Evolutionary conservation across 768 basidiomycete genomes (phyloP), one percentile per base, ranked within the genome.

Genomic region (Tricholoma saponaceum): DNA sequence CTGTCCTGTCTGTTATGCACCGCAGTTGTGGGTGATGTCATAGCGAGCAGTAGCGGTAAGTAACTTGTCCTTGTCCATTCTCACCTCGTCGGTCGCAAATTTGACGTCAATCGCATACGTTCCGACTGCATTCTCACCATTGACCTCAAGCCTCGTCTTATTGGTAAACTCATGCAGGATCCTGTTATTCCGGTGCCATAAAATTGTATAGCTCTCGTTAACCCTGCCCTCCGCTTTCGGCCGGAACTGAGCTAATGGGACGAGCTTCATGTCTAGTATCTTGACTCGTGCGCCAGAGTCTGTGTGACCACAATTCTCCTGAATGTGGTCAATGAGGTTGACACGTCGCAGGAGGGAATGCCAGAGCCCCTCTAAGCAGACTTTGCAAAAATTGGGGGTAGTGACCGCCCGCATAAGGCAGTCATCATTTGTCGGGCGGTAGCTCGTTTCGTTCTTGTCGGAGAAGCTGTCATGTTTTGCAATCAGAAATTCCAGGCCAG

Each of bases 371-470:
- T 92, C 90, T 13, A 81, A 64, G 65, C 90, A 92, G 52, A 82
- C 84, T 60, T 76, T 83, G 76, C 90, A 92, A 67, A 92, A 88
- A 65, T 87, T 81, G 55, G 88, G 84, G 0, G 80, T 77, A 26
- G 80, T 83, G 41, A 90, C 85, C 54, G 74, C 72, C 41, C 90
- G 87, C 90, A 92, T 92, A 49, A 92, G 82, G 66, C 90, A 92
- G 67, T 85, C 87, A 58, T 89, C 85, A 61, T 90, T 89, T 2
- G 90, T 92, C 3, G 90, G 90, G n/a, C 90, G 81, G 70, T 87
- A 92, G 3, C 81, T 79, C 0, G 87, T 90, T 52, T 69, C 68
- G 63, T 91, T 89, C 37, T 73, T 68, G 32, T 84, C 76, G 0
- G 86, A 87, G 66, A 79, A 90, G 18, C 88, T 89, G 59, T 18